Evolutionary conservation across 176 grass and related monocot species (phyloP), one percentile per base, ranked within the genome.

Genomic region (Typha latifolia): DNA sequence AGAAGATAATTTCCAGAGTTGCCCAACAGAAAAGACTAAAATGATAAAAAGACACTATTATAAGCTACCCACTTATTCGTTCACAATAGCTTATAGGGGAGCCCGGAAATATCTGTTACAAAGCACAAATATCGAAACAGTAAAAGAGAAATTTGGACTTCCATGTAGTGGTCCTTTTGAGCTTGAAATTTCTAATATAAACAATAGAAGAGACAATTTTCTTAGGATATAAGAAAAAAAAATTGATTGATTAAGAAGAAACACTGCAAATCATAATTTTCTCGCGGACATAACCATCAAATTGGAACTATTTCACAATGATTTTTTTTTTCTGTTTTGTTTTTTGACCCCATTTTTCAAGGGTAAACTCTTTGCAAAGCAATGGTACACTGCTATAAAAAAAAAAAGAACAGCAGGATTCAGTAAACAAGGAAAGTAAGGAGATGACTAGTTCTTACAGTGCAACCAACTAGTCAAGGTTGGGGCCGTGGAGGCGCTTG

Each of bases 321-420:
- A 59, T 31, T 64, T 82, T 48, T 34, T 62, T 80, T 55, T 63
- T 74, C 69, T 23, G 62, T 72, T 78, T 64, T 31, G 48, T 13
- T 51, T 43, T 72, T 47, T 68, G 32, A 21, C 13, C 23, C 63
- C 24, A 22, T 76, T 74, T 63, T 73, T 68, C 26, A 29, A 49
- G 53, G 53, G 53, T 19, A 48, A 49, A 64, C 74, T 67, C 78
- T 70, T 77, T 52, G 32, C 15, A 61, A 70, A 74, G 72, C 76
- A 68, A 82, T 76, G 80, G 75, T 67, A 82, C 47, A 72, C 85
- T 85, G 85, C 87, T 77, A 88, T 84, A 26, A 26, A 26, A 1
- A 86, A 96, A 96, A 86, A 79, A 84, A 86, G 79, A 84, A 62
- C 75, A 84, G 93, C 88, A 87, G 80, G 72, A 78, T 85, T 78